A percentile compares a stretch with the other conserved stretches of the same genome.
These are phyloP conservation scores for Scalesia atractyloides DNA, from an alignment of 129 eudicot species.

Conservation along the genomic window DNA sequence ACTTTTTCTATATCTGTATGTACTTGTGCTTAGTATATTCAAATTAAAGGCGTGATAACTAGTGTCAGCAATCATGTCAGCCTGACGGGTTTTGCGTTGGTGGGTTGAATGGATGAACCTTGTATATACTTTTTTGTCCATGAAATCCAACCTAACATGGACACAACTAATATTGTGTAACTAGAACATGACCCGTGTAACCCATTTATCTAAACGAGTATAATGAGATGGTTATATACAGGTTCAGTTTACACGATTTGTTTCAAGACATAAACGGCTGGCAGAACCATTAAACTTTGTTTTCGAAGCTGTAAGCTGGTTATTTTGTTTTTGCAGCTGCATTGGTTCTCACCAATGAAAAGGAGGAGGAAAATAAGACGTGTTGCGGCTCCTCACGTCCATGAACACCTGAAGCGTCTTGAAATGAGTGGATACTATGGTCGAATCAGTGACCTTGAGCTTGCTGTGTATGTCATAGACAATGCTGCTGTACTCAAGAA, in stretches of 20 bases:
- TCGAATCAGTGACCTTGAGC: slow-evolving; percentile 27
- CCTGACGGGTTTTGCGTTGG: neutral
- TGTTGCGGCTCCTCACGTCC: neutral
- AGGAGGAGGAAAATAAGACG: slow-evolving; percentile 23
- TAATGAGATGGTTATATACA: neutral
- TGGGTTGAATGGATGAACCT: neutral
- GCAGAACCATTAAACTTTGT: no score
- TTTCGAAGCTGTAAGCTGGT: neutral
- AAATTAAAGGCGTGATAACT: no score
- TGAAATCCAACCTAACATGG: neutral
- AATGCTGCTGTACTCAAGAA: slow-evolving; percentile 2
- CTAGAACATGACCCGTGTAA: no score
- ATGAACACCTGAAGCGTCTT: slow-evolving; percentile 13
- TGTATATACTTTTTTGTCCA: neutral
- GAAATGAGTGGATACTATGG: slow-evolving; percentile 18
- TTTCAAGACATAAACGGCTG: no score
- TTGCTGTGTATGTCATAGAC: neutral
- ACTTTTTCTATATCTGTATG: slow-evolving; percentile 43
- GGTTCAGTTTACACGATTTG: no score
- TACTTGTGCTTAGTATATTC: neutral
- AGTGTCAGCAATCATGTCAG: no score
- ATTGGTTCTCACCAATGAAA: slow-evolving; percentile 6
- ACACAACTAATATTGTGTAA: neutral
- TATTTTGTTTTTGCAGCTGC: slow-evolving; percentile 1
- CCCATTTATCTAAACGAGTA: neutral